Conservation (phyloP, 148 eudicot genomes). For the Rheum nobile region DNA sequence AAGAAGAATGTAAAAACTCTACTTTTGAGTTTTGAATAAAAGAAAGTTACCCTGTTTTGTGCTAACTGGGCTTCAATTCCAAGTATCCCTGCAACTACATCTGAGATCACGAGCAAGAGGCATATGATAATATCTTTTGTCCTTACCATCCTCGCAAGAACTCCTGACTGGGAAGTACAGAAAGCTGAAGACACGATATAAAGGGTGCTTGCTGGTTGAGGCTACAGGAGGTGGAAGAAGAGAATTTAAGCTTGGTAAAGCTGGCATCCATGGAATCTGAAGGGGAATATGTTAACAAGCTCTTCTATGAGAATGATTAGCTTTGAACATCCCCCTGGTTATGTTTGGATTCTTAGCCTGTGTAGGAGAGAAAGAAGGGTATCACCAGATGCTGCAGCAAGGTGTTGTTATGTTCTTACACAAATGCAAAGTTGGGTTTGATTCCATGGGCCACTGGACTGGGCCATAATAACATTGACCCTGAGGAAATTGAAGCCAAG, state of each 20-base stretch:
- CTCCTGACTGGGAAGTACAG: background rate
- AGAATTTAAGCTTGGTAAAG: background rate
- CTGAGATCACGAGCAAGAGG: background rate
- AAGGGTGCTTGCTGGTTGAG: background rate
- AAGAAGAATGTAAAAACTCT: background rate
- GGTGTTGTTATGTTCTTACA: background rate
- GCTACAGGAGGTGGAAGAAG: background rate
- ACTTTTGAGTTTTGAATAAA: background rate
- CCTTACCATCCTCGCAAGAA: background rate
- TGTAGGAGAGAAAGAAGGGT: background rate
- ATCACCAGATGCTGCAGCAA: slow-evolving; percentile 2
- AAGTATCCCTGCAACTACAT: slow-evolving; percentile 8
- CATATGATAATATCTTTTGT: background rate
- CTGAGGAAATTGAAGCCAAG: background rate
- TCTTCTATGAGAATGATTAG: background rate
- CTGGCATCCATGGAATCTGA: background rate
- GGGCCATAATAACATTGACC: background rate
- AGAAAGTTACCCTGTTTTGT: slow-evolving; percentile 6
- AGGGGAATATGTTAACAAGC: background rate
- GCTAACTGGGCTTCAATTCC: slow-evolving; percentile 7
- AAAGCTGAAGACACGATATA: background rate
- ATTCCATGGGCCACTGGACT: background rate
- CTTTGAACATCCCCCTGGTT: background rate
- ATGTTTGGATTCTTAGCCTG: background rate
- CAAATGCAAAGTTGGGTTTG: background rate